Conservation (phyloP, 2,329 filamentous ascomycete species). For the Tolypocladium endophyticum region DNA sequence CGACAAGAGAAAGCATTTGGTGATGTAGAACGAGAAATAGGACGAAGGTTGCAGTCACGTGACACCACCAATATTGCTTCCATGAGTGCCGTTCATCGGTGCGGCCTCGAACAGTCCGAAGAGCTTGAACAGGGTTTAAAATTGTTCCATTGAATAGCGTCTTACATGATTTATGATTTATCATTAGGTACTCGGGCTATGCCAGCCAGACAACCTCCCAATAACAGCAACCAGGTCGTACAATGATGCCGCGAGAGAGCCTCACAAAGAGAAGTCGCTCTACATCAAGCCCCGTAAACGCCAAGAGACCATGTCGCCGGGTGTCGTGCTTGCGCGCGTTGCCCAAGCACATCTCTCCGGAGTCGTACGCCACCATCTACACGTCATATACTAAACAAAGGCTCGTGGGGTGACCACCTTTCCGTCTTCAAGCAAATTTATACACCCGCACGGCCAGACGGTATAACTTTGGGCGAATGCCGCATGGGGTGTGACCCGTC, state of each 20-base stretch:
- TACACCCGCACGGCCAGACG: background rate
- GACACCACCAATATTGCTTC: background rate
- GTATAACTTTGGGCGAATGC: background rate
- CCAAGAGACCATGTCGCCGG: background rate
- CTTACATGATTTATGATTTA: conserved; percentile 8
- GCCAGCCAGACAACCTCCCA: background rate
- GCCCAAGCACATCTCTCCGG: background rate
- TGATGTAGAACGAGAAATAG: background rate
- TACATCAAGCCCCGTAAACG: background rate
- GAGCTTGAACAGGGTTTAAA: background rate
- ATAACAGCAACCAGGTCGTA: background rate
- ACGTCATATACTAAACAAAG: background rate
- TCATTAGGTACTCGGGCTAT: conserved; percentile 20
- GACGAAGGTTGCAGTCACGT: background rate
- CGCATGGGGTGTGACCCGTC: background rate
- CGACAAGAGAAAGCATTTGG: background rate
- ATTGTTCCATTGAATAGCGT: background rate
- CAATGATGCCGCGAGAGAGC: background rate
- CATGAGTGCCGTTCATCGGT: background rate
- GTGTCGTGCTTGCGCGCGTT: background rate
- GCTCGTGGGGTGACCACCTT: background rate
- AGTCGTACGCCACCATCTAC: background rate
- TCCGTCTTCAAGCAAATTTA: background rate
- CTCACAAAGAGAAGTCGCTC: background rate
- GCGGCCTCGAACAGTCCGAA: background rate